Base-by-base conservation (phyloP, 2,329 filamentous ascomycete genomes). In the Thielaviopsis musarum region DNA sequence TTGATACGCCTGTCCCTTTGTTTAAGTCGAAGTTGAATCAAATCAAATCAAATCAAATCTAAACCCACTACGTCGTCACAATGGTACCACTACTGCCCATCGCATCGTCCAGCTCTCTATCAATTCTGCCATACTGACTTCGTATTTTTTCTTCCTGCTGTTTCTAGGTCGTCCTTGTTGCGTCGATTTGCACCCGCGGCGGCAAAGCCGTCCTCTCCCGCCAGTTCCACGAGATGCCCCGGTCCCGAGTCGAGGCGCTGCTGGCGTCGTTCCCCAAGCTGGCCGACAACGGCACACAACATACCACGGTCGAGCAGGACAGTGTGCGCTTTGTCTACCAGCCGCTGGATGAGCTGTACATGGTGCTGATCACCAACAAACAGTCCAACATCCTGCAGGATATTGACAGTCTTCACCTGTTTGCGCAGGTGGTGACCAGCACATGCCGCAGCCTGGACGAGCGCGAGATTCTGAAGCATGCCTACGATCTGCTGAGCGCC, bases 241-340 rank as follows among this genome's bases (percentile, higher is more conserved):
- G 93, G 71, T 96, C 94, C 56, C 84, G 94, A 70, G 91, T 98
- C 69, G 94, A 98, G 78, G 93, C 88, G 60, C 83, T 98, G 60
- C 85, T 98, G 60, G 93, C 94, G 64, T 95, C 91, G 10, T 96
- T 98, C 70, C 94, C 93, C 59, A 98, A 98, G 76, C 87, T 97
- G 61, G 91, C 93, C 68, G 91, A 96, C 72, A 90, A 88, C 63
- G 88, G 91, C 63, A 96, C 90, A 57, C 93, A 98, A 74, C 93
- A 98, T 73, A 98, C 93, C 28, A 98, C 88, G 5, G 91, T 97
- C 67, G 93, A 98, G 74, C 91, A 97, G 74, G 94, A 98, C 77
- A 97, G 95, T 76, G 93, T 98, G 69, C 91, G 93, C 75, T 98
- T 96, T 70, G 93, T 98, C 61, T 98, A 98, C 78, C 93, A 98